These are phyloP conservation scores for Rhodomyrtus psidioides DNA, from an alignment of 441 rosid genomes.

Conservation along the genomic window DNA sequence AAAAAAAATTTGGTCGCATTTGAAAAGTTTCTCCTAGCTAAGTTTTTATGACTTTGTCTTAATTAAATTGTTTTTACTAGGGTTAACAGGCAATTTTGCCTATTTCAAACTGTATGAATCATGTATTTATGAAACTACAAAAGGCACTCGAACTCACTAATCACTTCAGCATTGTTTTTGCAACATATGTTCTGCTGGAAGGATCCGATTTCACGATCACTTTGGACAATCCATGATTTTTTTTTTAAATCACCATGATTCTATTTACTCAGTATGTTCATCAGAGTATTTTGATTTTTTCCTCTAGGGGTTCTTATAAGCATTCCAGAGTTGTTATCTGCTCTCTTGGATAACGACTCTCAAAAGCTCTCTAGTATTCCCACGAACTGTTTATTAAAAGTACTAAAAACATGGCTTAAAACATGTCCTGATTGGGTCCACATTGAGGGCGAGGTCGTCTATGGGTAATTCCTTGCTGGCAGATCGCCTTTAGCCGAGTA, in stretches of 20 bases:
- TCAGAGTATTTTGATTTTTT: no score
- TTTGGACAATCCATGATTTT: background rate
- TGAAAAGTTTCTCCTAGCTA: background rate
- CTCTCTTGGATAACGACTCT: no score
- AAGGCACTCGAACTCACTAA: background rate
- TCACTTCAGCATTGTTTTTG: background rate
- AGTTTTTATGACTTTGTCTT: background rate
- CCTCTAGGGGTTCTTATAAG: no score
- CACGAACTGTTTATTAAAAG: no score
- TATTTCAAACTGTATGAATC: background rate
- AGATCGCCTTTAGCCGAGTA: no score
- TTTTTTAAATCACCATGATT: background rate
- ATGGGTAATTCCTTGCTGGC: no score
- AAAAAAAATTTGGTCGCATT: background rate
- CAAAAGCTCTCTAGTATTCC: no score
- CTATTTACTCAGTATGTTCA: no score
- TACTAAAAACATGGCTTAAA: no score
- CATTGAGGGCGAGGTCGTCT: no score
- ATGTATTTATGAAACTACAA: background rate
- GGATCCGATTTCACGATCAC: background rate
- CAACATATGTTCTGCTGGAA: background rate
- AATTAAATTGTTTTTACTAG: background rate
- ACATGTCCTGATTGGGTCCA: no score
- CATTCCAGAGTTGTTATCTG: no score
- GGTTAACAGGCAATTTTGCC: background rate